A percentile compares a stretch with the other conserved stretches of the same genome.
phyloP scores from a whole-genome alignment of 306 rosid genomes.

The Glycine tomentella region DNA sequence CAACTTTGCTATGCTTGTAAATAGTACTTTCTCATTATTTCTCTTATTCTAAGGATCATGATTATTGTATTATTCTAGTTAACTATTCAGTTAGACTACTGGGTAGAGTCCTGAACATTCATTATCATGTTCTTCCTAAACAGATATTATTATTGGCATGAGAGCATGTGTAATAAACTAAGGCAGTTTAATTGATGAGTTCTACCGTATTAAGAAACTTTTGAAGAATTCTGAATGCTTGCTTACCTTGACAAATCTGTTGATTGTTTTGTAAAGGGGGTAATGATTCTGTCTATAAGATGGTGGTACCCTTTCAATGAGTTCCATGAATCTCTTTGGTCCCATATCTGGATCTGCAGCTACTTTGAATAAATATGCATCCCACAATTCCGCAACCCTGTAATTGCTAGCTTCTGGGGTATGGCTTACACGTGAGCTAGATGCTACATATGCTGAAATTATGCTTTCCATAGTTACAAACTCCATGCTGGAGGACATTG shows the following conservation, averaged over 20 bases:
- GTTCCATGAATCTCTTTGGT: constrained; percentile 74
- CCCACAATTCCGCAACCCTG: constrained; percentile 79
- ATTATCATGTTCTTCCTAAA: not conserved
- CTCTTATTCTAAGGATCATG: constrained; percentile 11
- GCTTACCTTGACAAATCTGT: constrained; percentile 71
- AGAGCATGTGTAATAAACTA: constrained; percentile 21
- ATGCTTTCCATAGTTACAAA: constrained; percentile 76
- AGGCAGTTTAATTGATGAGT: not conserved
- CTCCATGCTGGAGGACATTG: constrained; percentile 66
- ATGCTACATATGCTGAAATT: constrained; percentile 57
- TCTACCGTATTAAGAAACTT: constrained; percentile 15
- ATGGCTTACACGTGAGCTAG: constrained; percentile 44
- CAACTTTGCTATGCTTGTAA: not conserved
- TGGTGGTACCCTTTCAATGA: constrained; percentile 72
- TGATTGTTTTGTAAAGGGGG: constrained; percentile 70
- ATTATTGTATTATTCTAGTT: not conserved
- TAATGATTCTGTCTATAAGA: constrained; percentile 73
- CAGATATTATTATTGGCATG: constrained; percentile 18
- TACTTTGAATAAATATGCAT: constrained; percentile 65
- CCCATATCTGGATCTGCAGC: constrained; percentile 64
- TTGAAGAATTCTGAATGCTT: constrained; percentile 26
- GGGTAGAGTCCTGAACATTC: constrained; percentile 15
- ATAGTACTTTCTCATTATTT: not conserved
- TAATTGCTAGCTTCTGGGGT: constrained; percentile 52
- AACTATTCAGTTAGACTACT: not conserved